These are phyloP conservation scores for Solanum peruvianum DNA, from an alignment of 257 asterid genomes.

Conservation along the genomic window DNA sequence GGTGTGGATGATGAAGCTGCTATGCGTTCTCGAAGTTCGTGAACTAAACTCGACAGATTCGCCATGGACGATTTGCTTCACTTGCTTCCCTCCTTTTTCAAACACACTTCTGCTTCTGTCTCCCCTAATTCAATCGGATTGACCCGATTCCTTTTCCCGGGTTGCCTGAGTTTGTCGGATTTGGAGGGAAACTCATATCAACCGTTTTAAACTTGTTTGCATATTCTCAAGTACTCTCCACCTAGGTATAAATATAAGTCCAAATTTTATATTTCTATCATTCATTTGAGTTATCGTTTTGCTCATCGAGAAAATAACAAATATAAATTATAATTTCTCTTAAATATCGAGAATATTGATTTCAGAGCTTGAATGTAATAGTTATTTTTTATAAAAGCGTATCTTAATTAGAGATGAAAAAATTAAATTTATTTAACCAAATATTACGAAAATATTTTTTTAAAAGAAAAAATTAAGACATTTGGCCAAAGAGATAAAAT, in stretches of 20 bases:
- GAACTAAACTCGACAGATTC: constrained; percentile 67
- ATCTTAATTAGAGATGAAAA: accelerated
- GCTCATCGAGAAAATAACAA: no score
- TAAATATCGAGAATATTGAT: no score
- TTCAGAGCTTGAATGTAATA: no score
- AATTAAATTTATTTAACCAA: no score
- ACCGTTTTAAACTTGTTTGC: neutral
- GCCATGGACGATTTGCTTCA: constrained; percentile 29
- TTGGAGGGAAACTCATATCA: neutral
- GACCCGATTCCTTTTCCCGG: neutral
- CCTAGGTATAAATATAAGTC: no score
- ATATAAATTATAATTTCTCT: no score
- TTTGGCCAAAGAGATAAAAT: no score
- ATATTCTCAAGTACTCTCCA: neutral
- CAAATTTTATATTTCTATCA: no score
- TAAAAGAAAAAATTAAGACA: no score
- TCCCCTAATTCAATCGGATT: neutral
- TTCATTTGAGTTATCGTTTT: no score
- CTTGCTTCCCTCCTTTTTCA: neutral
- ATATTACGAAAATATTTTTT: no score
- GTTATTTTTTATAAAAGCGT: no score
- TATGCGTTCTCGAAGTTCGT: constrained; percentile 84
- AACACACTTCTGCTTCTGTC: neutral
- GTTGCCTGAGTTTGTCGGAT: neutral
- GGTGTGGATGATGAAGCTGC: constrained; percentile 65